These are phyloP conservation scores for Rhododendron simsii DNA, from an alignment of 148 eudicot genomes.

Conservation along the genomic window DNA sequence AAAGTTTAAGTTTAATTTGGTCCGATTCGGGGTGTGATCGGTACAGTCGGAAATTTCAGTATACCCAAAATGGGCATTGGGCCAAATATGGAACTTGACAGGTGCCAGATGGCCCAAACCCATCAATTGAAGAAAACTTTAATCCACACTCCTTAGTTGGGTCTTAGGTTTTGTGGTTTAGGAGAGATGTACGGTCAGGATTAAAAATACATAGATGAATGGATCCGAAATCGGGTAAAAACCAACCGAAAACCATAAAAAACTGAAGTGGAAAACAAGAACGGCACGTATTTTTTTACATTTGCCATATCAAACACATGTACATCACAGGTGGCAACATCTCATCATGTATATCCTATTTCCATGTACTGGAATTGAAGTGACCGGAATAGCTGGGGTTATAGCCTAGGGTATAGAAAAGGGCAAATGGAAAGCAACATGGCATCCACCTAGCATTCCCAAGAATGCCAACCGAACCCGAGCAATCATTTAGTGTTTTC, in stretches of 20 bases:
- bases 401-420: neutral
- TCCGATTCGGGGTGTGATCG: too few species aligned
- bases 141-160: too few species aligned
- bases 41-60: too few species aligned
- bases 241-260: neutral
- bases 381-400: neutral
- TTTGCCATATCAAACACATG: neutral
- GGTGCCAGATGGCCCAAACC: too few species aligned
- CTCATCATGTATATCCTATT: neutral
- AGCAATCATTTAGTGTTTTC: neutral
- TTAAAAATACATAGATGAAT: too few species aligned
- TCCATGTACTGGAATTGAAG: neutral
- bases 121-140: too few species aligned
- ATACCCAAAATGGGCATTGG: too few species aligned
- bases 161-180: too few species aligned
- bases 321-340: neutral
- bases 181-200: too few species aligned
- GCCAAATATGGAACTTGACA: too few species aligned
- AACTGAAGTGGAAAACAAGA: neutral
- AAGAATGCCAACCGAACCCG: neutral
- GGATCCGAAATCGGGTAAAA: too few species aligned
- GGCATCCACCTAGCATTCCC: constrained; percentile 4
- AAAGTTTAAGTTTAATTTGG: too few species aligned
- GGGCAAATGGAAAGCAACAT: neutral
- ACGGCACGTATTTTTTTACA: neutral